Evolutionary conservation across 176 grass and related monocot species (phyloP).

Genomic region (Ensete ventricosum): DNA sequence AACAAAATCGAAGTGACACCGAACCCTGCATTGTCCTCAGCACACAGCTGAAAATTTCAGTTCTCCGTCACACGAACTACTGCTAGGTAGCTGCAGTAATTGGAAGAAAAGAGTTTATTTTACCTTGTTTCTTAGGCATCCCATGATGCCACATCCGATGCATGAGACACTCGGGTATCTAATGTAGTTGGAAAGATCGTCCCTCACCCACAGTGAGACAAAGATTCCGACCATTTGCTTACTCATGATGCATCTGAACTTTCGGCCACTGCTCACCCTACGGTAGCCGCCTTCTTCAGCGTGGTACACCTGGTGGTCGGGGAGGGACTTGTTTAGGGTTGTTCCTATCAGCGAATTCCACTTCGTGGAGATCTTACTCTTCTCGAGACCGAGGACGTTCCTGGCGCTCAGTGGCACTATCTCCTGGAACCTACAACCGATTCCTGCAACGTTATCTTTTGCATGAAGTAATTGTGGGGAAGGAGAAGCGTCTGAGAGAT

Average conservation of each 20-base stretch:
- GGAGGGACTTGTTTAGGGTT: slow-evolving; percentile 27
- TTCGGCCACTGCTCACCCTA: slow-evolving; percentile 14
- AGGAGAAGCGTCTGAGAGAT: neutral
- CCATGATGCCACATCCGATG: slow-evolving; percentile 81
- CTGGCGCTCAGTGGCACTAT: slow-evolving; percentile 72
- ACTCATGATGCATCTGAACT: slow-evolving; percentile 68
- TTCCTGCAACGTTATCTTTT: neutral
- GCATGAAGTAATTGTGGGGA: neutral
- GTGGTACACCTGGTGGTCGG: too few species aligned
- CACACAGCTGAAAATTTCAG: neutral
- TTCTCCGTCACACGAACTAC: neutral
- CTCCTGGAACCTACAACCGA: slow-evolving; percentile 78
- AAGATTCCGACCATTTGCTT: slow-evolving; percentile 98
- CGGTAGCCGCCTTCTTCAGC: slow-evolving; percentile 11
- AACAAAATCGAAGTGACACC: slow-evolving; percentile 63
- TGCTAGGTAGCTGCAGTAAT: too few species aligned
- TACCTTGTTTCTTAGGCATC: slow-evolving; percentile 81
- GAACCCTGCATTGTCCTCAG: slow-evolving; percentile 49
- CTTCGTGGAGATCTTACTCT: slow-evolving; percentile 48
- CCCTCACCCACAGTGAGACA: slow-evolving; percentile 55
- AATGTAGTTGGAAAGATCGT: slow-evolving; percentile 46
- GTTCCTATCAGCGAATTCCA: slow-evolving; percentile 72
- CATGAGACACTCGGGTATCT: slow-evolving; percentile 52
- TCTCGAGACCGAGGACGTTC: slow-evolving; percentile 80
- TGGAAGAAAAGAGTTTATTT: too few species aligned